Base-by-base conservation (phyloP, 2,329 filamentous ascomycete species). In the Colletotrichum tropicicola region DNA sequence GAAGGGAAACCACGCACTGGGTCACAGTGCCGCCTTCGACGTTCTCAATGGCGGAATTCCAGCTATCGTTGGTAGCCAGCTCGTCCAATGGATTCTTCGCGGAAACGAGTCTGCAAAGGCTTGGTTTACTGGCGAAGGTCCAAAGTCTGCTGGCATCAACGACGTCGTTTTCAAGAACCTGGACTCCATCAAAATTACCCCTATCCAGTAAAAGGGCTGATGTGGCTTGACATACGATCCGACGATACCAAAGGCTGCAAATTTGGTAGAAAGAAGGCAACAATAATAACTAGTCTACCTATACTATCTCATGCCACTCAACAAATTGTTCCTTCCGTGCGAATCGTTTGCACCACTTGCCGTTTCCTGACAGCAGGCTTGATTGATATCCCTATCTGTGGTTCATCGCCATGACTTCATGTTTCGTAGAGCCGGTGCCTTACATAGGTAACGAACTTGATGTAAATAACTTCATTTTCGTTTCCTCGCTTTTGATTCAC, bases 21-120 rank as follows among this genome's bases (percentile, higher is more conserved):
- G 59, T n/a, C 59, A 63, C 37, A 59, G 32, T 7, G 59, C 45
- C 28, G 59, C 59, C 1, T 63, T 63, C 12, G 27, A 57, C 17
- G 59, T 44, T 4, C 54, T 43, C 19, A 51, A 57, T 9, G 59
- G 44, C 12, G 54, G 59, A 2, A 59, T 58, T 1, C 52, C 59
- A 5, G 59, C 44, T 9, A 15, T 37, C 8, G 51, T 56, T 7
- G 58, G 58, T 5, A 43, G 37, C 17, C 44, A 58, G 8, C 48
- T 57, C 2, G 5, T 58, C 27, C 17, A 59, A 15, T 63, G 59
- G 59, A 25, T 63, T 17, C 45, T 63, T 23, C 52, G 59, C 5
- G 59, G 53, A 6, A 32, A 63, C 13, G 59, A 43, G 9, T 51
- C 53, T 2, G 59, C 59, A 0, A 58, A 51, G 17, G 37, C 32